A percentile compares a stretch with the other conserved stretches of the same genome.
Evolutionary conservation across 176 grass and related monocot genomes (phyloP).

Genomic region (Carex parvula): DNA sequence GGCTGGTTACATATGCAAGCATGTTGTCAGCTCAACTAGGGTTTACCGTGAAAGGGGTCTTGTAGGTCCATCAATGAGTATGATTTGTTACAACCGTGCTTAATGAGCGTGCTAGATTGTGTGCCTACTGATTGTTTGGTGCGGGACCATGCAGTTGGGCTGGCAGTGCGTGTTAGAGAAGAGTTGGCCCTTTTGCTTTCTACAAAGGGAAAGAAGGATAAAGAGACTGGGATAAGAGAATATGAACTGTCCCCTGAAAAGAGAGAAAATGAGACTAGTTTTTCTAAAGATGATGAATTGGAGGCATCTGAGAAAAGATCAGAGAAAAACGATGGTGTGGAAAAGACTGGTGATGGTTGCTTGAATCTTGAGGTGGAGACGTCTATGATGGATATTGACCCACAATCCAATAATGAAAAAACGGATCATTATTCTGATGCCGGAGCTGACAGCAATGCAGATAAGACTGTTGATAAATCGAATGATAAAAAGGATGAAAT

Average conservation of each 20-base stretch:
- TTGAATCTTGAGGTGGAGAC: background rate
- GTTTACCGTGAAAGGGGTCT: conserved; percentile 59
- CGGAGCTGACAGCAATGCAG: background rate
- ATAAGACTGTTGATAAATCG: background rate
- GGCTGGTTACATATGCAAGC: conserved; percentile 88
- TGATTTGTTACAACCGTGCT: conserved; percentile 53
- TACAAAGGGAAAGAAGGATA: background rate
- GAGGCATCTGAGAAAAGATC: background rate
- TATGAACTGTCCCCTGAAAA: background rate
- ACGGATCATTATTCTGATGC: background rate
- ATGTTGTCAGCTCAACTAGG: conserved; percentile 60
- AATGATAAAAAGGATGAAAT: background rate
- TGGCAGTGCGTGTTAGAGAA: conserved; percentile 65
- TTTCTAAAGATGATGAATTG: conserved; percentile 19
- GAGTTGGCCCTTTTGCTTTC: conserved; percentile 54
- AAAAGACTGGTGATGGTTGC: background rate
- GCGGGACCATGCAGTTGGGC: conserved; percentile 64
- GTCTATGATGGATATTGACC: conserved; percentile 10
- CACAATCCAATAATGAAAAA: background rate
- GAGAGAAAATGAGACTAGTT: background rate
- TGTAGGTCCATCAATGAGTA: conserved; percentile 48
- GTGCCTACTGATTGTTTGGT: conserved; percentile 63
- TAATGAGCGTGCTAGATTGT: conserved; percentile 66
- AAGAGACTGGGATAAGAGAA: background rate
- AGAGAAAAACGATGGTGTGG: background rate